These are phyloP conservation scores for Geranomyces michiganensis DNA, from an alignment of 192 early-diverging fungal genomes.

Conservation along the genomic window DNA sequence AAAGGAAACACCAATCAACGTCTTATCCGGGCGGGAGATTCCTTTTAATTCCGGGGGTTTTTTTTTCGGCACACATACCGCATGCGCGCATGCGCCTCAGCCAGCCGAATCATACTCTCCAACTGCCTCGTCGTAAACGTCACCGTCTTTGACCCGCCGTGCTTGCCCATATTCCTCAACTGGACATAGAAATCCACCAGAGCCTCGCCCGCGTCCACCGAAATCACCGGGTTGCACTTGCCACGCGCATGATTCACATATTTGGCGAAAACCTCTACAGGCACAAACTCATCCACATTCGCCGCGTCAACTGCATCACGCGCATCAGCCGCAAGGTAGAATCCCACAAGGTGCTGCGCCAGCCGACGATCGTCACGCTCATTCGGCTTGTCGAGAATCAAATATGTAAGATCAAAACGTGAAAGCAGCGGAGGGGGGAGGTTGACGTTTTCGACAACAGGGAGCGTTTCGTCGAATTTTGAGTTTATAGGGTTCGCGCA, in stretches of 20 bases:
- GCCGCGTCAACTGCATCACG: neutral
- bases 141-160: conserved; percentile 40
- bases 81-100: conserved; percentile 92
- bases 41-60: no score
- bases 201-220: conserved; percentile 70
- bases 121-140: conserved; percentile 94
- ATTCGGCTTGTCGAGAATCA: conserved; percentile 89
- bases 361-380: conserved; percentile 82
- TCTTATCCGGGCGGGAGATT: no score
- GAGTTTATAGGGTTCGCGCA: conserved; percentile 93
- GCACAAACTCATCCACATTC: conserved; percentile 42
- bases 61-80: conserved; percentile 40
- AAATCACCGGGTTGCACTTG: conserved; percentile 73
- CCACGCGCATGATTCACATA: conserved; percentile 91
- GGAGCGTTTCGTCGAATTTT: conserved; percentile 80
- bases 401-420: conserved; percentile 90
- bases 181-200: conserved; percentile 84
- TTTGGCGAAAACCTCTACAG: conserved; percentile 81
- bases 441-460: conserved; percentile 86
- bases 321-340: conserved; percentile 75
- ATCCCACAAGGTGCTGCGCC: conserved; percentile 83
- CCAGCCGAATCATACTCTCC: conserved; percentile 95
- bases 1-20: no score
- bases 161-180: conserved; percentile 71
- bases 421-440: conserved; percentile 93